Evolutionary conservation across 1,284 basidiomycete species (phyloP).

Genomic region (Athelia sp.): DNA sequence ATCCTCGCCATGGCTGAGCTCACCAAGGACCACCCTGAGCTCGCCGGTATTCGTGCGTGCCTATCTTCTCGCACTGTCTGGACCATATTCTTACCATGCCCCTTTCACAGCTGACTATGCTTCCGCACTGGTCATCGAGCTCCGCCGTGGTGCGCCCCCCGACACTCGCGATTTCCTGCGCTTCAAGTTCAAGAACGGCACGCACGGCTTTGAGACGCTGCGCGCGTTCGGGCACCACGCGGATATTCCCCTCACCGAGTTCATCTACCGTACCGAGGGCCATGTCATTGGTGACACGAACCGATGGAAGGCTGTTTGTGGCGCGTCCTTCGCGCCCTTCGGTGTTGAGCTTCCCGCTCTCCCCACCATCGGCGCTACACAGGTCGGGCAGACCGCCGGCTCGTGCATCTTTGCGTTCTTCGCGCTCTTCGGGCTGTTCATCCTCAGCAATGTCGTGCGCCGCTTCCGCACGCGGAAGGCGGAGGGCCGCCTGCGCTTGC

Average conservation of each 20-base stretch:
- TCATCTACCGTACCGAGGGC: conserved; percentile 69
- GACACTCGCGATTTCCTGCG: conserved; percentile 75
- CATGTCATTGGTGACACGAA: conserved; percentile 64
- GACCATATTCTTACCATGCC: too few relatives aligned
- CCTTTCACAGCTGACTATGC: conserved; percentile 63
- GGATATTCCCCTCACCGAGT: conserved; percentile 72
- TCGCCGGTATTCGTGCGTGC: conserved; percentile 59
- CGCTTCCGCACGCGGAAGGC: neutral
- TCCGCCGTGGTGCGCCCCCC: conserved; percentile 67
- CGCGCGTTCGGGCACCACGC: conserved; percentile 65
- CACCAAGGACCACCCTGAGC: conserved; percentile 48
- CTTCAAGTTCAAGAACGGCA: conserved; percentile 85
- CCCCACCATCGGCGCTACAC: conserved; percentile 25
- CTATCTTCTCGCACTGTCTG: too few relatives aligned
- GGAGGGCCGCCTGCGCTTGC: neutral
- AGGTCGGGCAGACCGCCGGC: too few relatives aligned
- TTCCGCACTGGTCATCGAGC: conserved; percentile 74
- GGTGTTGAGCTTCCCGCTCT: conserved; percentile 16
- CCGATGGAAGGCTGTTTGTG: conserved; percentile 62
- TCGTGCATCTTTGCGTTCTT: conserved; percentile 34
- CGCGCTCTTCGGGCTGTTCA: conserved; percentile 38
- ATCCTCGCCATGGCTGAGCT: conserved; percentile 76
- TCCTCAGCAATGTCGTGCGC: conserved; percentile 30
- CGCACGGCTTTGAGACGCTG: conserved; percentile 53
- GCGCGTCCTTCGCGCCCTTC: conserved; percentile 18